phyloP scores from a whole-genome alignment of 2,329 filamentous ascomycete species.

The Penicillium frequentans region DNA sequence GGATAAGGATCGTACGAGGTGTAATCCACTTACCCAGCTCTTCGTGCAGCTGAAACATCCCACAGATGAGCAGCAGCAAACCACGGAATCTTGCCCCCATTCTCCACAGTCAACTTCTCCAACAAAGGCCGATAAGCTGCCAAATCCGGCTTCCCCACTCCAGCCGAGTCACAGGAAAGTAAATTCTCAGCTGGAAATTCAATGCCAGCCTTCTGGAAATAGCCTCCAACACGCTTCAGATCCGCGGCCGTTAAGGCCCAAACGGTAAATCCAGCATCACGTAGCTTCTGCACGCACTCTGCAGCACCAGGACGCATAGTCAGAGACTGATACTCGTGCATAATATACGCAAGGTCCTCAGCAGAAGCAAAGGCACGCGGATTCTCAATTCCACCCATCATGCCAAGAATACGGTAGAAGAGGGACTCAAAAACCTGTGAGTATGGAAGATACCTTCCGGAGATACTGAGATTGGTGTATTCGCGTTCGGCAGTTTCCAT shows the following conservation, averaged over 20 bases:
- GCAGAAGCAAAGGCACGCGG: constrained; percentile 40
- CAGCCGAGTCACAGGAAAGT: constrained; percentile 26
- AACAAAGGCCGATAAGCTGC: constrained; percentile 24
- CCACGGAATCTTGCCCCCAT: constrained; percentile 24
- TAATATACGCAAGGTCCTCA: constrained; percentile 39
- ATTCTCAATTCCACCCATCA: constrained; percentile 37
- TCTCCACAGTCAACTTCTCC: constrained; percentile 16
- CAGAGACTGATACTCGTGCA: constrained; percentile 34
- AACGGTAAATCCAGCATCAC: constrained; percentile 28
- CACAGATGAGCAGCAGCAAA: constrained; percentile 34
- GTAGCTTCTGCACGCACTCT: constrained; percentile 40
- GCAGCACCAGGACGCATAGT: constrained; percentile 36
- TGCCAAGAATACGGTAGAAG: constrained; percentile 47
- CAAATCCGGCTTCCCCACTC: constrained; percentile 30
- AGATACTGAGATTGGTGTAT: constrained; percentile 47
- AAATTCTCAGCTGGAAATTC: constrained; percentile 25
- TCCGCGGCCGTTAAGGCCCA: constrained; percentile 32
- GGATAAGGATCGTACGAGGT: not conserved
- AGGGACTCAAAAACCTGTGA: constrained; percentile 38
- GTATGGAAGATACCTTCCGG: constrained; percentile 40
- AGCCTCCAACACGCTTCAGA: constrained; percentile 23
- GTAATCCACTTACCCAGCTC: constrained; percentile 20
- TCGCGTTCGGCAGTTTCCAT: constrained; percentile 46
- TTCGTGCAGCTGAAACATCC: constrained; percentile 29
- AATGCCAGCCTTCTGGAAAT: constrained; percentile 26